Evolutionary conservation across 352 stramenopile genomes (phyloP).

Genomic region (Blastocystis sp.): DNA sequence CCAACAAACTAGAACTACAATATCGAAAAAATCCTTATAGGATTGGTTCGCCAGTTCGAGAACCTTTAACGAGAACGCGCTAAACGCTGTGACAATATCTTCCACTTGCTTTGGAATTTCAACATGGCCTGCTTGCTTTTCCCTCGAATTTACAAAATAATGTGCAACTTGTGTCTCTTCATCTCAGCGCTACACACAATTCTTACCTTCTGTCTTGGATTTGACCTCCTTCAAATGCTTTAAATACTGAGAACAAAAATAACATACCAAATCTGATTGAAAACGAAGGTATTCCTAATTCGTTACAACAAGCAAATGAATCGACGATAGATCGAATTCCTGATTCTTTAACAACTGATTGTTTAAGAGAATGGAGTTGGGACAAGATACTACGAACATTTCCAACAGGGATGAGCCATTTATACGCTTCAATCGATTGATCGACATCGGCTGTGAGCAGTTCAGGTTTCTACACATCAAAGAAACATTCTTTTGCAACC

Average conservation of each 20-base stretch:
- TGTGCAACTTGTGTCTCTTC: neutral
- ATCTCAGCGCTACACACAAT: neutral
- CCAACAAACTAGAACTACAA: neutral
- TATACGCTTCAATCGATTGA: slow-evolving; percentile 29
- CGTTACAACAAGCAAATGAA: neutral
- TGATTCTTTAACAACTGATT: neutral
- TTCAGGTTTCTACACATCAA: neutral
- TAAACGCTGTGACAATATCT: neutral
- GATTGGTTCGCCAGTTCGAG: neutral
- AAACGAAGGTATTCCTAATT: neutral
- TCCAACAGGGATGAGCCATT: slow-evolving; percentile 24
- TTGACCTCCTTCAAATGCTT: neutral
- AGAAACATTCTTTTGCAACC: neutral
- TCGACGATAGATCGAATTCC: neutral
- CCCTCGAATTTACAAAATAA: neutral
- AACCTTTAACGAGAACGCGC: neutral
- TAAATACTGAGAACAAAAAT: neutral
- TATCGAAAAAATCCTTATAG: slow-evolving; percentile 14
- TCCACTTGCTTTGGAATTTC: neutral
- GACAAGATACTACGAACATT: slow-evolving; percentile 10
- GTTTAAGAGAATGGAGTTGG: neutral
- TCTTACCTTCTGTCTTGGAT: too few relatives aligned
- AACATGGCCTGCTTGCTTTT: neutral
- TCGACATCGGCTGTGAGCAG: neutral
- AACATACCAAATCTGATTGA: neutral